A percentile compares a stretch with the other conserved stretches of the same genome.
Evolutionary conservation across 495 filamentous ascomycete genomes (phyloP).

Genomic region (Elasticomyces elasticus): DNA sequence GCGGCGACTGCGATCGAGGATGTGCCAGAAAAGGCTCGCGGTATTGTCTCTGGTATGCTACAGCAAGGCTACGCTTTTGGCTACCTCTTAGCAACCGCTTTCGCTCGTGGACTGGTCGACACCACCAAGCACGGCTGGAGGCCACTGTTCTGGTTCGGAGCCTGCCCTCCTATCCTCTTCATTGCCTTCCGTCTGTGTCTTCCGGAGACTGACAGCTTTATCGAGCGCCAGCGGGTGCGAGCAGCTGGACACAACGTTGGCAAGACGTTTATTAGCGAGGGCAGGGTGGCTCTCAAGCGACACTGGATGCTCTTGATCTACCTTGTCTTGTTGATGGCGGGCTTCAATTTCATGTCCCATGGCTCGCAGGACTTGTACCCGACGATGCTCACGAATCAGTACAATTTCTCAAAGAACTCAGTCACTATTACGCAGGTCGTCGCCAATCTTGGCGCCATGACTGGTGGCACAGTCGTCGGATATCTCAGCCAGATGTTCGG

Average conservation of each 20-base stretch:
- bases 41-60: constrained; percentile 68
- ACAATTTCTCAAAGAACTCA: constrained; percentile 55
- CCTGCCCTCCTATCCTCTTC: constrained; percentile 67
- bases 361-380: constrained; percentile 89
- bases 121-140: constrained; percentile 67
- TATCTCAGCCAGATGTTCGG: constrained; percentile 76
- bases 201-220: constrained; percentile 64
- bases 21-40: constrained; percentile 61
- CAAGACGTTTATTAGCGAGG: constrained; percentile 61
- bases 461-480: constrained; percentile 65
- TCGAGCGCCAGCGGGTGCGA: constrained; percentile 51
- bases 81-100: constrained; percentile 70
- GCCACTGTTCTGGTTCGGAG: constrained; percentile 83
- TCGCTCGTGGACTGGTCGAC: constrained; percentile 56
- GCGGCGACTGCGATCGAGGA: constrained; percentile 81
- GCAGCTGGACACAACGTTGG: constrained; percentile 39
- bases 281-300: constrained; percentile 60
- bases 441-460: constrained; percentile 72
- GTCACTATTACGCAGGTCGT: constrained; percentile 77
- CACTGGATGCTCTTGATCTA: constrained; percentile 76
- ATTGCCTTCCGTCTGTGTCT: constrained; percentile 66
- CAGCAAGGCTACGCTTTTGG: constrained; percentile 89
- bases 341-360: constrained; percentile 91
- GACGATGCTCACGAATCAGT: constrained; percentile 71
- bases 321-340: constrained; percentile 75